These are phyloP conservation scores for Lentinula boryana DNA, from an alignment of 768 basidiomycete species.

Conservation along the genomic window DNA sequence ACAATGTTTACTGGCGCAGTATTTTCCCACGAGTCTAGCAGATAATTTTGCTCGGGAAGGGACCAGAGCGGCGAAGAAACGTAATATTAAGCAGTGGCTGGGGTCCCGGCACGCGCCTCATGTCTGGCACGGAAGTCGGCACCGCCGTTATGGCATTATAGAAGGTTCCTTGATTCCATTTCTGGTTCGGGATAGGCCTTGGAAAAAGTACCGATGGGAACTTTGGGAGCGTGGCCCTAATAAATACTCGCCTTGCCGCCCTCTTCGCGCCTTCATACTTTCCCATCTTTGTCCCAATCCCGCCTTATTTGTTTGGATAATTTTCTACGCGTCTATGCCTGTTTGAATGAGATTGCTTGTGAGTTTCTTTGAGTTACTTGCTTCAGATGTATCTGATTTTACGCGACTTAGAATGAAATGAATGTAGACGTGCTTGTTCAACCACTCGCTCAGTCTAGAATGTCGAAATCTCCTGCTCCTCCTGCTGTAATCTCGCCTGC, in stretches of 20 bases:
- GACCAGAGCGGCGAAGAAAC: not conserved
- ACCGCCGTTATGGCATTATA: slow-evolving; percentile 6
- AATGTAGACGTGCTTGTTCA: not conserved
- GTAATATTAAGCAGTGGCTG: not conserved
- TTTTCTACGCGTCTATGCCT: not conserved
- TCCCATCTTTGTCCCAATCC: not conserved
- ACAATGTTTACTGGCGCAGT: not conserved
- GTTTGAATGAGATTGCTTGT: not conserved
- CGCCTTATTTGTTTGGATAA: not conserved
- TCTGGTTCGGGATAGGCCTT: slow-evolving; percentile 3
- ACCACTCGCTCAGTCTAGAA: not conserved
- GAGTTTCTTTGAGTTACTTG: not conserved
- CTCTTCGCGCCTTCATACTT: slow-evolving; percentile 1
- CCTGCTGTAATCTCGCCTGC: not conserved
- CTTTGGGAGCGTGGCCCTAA: slow-evolving; percentile 4
- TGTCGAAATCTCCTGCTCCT: not conserved
- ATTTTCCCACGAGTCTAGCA: not conserved
- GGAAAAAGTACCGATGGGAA: slow-evolving; percentile 5
- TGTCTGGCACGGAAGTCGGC: slow-evolving; percentile 1
- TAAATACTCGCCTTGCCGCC: slow-evolving; percentile 5
- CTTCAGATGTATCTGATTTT: not conserved
- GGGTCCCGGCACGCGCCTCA: not conserved
- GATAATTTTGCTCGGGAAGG: not conserved
- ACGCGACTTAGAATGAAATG: not conserved
- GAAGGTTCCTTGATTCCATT: not conserved